These are phyloP conservation scores for Carex sylvatica DNA, from an alignment of 202 grass and related monocot species.

Conservation along the genomic window DNA sequence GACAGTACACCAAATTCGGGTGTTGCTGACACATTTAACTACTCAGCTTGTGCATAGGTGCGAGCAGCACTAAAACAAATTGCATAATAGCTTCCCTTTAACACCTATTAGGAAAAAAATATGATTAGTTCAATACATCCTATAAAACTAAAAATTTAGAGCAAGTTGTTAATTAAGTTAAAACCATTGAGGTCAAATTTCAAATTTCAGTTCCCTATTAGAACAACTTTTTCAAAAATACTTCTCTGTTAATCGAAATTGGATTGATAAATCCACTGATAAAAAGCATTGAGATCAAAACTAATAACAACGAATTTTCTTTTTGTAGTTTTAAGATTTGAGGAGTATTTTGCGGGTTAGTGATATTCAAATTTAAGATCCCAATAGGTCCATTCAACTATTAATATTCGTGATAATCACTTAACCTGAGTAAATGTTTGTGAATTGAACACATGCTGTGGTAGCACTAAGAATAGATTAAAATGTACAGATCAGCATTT, in stretches of 20 bases:
- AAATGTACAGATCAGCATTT: background rate
- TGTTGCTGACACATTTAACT: slow-evolving; percentile 73
- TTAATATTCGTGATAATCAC: background rate
- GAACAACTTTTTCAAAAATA: background rate
- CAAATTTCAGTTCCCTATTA: background rate
- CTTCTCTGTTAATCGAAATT: background rate
- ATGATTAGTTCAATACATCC: background rate
- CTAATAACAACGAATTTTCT: background rate
- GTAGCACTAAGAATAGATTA: background rate
- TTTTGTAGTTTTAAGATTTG: no score
- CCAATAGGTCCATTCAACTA: background rate
- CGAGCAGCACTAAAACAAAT: slow-evolving; percentile 85
- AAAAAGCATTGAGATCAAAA: background rate
- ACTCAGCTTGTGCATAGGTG: slow-evolving; percentile 80
- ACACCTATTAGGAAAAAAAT: background rate
- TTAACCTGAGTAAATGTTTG: background rate
- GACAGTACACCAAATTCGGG: slow-evolving; percentile 82
- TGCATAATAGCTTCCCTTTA: slow-evolving; percentile 58
- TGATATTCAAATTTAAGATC: background rate
- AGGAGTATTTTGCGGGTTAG: no score
- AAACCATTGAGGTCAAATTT: background rate
- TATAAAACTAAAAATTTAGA: background rate
- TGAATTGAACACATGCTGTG: background rate
- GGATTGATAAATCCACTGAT: background rate
- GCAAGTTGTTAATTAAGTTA: background rate